Evolutionary conservation across 2,329 filamentous ascomycete genomes (phyloP).

Genomic region (Setomelanomma holmii): DNA sequence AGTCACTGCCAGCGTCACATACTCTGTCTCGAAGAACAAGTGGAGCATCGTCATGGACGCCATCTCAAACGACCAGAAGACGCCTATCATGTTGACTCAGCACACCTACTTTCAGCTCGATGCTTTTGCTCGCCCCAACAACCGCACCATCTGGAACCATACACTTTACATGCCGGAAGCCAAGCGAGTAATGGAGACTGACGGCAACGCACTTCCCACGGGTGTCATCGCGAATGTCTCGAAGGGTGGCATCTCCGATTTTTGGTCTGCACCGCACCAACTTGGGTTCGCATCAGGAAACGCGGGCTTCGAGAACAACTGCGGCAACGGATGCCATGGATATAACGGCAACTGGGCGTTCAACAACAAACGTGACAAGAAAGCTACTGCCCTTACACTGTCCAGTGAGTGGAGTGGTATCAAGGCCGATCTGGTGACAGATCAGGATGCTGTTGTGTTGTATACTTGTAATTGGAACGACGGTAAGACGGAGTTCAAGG

Average conservation of each 20-base stretch:
- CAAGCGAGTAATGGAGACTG: conserved; percentile 33
- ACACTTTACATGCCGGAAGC: conserved; percentile 41
- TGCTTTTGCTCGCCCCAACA: conserved; percentile 40
- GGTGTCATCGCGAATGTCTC: conserved; percentile 38
- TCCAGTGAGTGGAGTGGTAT: conserved; percentile 42
- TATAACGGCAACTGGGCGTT: conserved; percentile 44
- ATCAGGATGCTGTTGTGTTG: conserved; percentile 43
- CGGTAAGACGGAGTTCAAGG: conserved; percentile 45
- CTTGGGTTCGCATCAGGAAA: conserved; percentile 39
- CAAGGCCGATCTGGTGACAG: conserved; percentile 39
- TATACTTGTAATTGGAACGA: conserved; percentile 48
- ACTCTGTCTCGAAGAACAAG: conserved; percentile 41
- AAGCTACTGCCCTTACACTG: conserved; percentile 32
- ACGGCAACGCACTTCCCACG: conserved; percentile 40
- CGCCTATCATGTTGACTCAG: conserved; percentile 43
- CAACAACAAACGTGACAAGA: conserved; percentile 32
- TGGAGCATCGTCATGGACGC: conserved; percentile 44
- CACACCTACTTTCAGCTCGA: conserved; percentile 48
- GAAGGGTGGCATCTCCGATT: conserved; percentile 36
- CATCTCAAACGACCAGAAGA: conserved; percentile 34
- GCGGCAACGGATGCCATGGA: conserved; percentile 44
- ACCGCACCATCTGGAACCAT: conserved; percentile 44
- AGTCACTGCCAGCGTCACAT: conserved; percentile 39
- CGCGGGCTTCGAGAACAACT: conserved; percentile 37
- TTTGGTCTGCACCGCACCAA: conserved; percentile 41